Percentiles rank a stretch among this genome's conserved stretches.
These are phyloP conservation scores for Aspergillus ostianus DNA, from an alignment of 495 filamentous ascomycete genomes.

Conservation along the genomic window DNA sequence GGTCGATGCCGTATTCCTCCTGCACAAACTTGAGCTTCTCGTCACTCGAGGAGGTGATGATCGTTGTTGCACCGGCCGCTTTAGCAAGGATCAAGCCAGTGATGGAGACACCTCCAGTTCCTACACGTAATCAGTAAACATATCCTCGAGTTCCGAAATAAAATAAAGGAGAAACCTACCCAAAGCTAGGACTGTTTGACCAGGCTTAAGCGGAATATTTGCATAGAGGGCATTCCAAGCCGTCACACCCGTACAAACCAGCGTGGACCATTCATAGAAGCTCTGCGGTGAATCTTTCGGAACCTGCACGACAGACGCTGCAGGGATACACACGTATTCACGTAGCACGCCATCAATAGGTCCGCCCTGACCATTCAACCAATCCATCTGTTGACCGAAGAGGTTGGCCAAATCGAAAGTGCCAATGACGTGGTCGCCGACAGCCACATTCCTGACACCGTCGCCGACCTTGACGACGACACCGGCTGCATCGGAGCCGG, in stretches of 20 bases:
- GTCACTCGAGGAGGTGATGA: conserved; percentile 66
- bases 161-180: conserved; percentile 36
- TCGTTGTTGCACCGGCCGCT: conserved; percentile 64
- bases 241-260: conserved; percentile 60
- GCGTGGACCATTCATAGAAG: conserved; percentile 53
- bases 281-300: conserved; percentile 56
- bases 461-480: conserved; percentile 61
- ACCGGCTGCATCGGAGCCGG: conserved; percentile 69
- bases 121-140: conserved; percentile 9
- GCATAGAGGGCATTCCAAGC: conserved; percentile 76
- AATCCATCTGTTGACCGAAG: conserved; percentile 41
- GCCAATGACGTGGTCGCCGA: conserved; percentile 63
- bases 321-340: conserved; percentile 60
- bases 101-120: conserved; percentile 70
- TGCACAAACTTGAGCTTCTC: conserved; percentile 61
- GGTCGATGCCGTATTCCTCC: conserved; percentile 41
- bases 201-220: conserved; percentile 47
- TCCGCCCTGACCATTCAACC: conserved; percentile 58
- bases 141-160: too few species aligned
- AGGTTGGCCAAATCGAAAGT: conserved; percentile 70
- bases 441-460: conserved; percentile 55
- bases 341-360: conserved; percentile 62
- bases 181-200: conserved; percentile 65
- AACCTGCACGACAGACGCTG: conserved; percentile 58
- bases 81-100: conserved; percentile 74